Evolutionary conservation across 2,329 filamentous ascomycete genomes (phyloP).

Genomic region (Calonectria pauciramosa): DNA sequence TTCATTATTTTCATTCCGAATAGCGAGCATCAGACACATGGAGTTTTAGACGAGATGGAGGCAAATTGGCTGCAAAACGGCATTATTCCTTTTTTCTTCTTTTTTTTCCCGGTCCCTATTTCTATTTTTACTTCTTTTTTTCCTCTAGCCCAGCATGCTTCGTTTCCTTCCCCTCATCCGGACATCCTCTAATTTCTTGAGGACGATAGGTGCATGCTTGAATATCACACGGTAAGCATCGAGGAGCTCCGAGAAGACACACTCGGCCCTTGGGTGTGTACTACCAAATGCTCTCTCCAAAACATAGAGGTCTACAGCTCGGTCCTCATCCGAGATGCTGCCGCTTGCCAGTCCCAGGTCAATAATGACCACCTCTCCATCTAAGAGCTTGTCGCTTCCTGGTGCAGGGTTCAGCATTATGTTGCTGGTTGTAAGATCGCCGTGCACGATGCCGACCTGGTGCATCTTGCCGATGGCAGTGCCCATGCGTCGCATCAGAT

Average conservation of each 20-base stretch:
- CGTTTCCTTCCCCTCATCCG: constrained; percentile 94
- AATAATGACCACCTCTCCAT: constrained; percentile 88
- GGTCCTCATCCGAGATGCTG: constrained; percentile 87
- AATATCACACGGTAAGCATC: constrained; percentile 80
- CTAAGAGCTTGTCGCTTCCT: constrained; percentile 51
- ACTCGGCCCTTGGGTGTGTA: constrained; percentile 90
- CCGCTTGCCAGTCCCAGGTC: constrained; percentile 93
- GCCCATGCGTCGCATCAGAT: constrained; percentile 80
- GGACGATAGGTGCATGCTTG: constrained; percentile 79
- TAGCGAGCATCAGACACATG: constrained; percentile 52
- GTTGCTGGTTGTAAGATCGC: constrained; percentile 97
- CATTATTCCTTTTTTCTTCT: constrained; percentile 14
- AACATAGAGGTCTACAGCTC: constrained; percentile 96
- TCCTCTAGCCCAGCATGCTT: constrained; percentile 87
- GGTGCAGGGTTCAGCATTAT: constrained; percentile 78
- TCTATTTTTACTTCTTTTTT: constrained; percentile 26
- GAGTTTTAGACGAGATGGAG: constrained; percentile 45
- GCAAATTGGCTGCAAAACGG: constrained; percentile 44
- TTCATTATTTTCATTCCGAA: constrained; percentile 42
- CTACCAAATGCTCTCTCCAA: constrained; percentile 94
- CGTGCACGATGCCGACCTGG: constrained; percentile 88
- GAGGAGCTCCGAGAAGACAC: constrained; percentile 80
- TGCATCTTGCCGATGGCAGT: constrained; percentile 82
- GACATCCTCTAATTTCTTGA: constrained; percentile 91
- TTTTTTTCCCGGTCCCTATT: background rate